Base-by-base conservation (phyloP, 345 rosid species). In the Salix arbutifolia region DNA sequence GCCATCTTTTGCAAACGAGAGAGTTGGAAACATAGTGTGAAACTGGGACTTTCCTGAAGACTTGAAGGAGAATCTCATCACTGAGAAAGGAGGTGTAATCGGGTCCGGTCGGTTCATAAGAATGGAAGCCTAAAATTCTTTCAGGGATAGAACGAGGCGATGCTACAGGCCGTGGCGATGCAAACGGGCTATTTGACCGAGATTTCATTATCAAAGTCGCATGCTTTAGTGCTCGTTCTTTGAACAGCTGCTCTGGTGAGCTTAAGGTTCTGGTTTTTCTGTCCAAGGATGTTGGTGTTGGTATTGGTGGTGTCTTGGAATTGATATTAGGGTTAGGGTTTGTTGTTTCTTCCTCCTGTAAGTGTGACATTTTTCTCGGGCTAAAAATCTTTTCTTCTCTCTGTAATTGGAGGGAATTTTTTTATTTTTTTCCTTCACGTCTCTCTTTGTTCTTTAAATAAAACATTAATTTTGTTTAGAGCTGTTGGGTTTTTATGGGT, bases 1-100 rank as follows among this genome's bases (percentile, higher is more conserved):
- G 70, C 99, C 99, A 96, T 70, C 99, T 90, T 79, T 90, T 93
- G 82, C 99, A 91, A n/a, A 91, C 97, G 33, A 90, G 87, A 48
- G 87, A 91, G 53, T 86, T 93, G 53, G 77, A 69, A 71, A 79
- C 79, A 33, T 86, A 81, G 72, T 89, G 96, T 19, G 92, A 87
- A 65, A 40, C 50, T 2, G 97, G 93, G 66, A 91, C 81, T 28
- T 73, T 89, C 6, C 85, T 79, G 83, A 92, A 86, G 82, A 96
- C 83, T 73, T 80, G 71, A 81, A 93, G 89, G 79, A 96, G 92
- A 56, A 88, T 82, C 44, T 87, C 93, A 84, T 93, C 98, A 58
- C 93, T 77, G 70, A 90, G 87, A 25, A 82, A 80, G 79, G 89
- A 76, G 35, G 79, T 70, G 75, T 53, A 77, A 76, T 86, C 88